Conservation (phyloP, 768 basidiomycete species). For the Mycena chlorophos region DNA sequence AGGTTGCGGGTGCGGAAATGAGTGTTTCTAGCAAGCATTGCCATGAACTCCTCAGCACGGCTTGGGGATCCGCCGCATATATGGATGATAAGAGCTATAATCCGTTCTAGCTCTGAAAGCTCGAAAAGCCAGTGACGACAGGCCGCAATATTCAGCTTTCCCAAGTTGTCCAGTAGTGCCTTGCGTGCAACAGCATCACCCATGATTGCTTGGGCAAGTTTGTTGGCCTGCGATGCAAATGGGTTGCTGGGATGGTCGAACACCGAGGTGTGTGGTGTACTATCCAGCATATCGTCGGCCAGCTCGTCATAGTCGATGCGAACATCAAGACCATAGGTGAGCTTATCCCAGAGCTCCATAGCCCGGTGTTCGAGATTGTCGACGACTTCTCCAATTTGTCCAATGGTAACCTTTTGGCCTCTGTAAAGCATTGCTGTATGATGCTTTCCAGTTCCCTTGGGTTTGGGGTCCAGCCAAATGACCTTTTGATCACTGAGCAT, state of each 20-base stretch:
- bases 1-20: slow-evolving; percentile 15
- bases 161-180: neutral
- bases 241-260: slow-evolving; percentile 12
- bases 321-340: too few species aligned
- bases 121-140: slow-evolving; percentile 15
- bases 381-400: too few species aligned
- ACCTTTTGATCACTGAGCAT: too few species aligned
- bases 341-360: too few species aligned
- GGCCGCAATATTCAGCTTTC: neutral
- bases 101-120: neutral
- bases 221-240: neutral
- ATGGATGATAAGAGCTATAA: slow-evolving; percentile 21
- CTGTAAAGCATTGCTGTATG: too few species aligned
- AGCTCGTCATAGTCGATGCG: too few species aligned
- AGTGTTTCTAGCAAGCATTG: slow-evolving; percentile 29
- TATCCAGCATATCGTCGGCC: too few species aligned
- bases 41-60: slow-evolving; percentile 9
- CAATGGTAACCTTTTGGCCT: too few species aligned
- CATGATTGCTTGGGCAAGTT: neutral
- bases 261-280: too few species aligned
- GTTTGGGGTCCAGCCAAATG: too few species aligned
- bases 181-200: slow-evolving; percentile 5
- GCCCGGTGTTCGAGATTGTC: too few species aligned
- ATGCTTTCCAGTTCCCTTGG: too few species aligned
- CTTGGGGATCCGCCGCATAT: slow-evolving; percentile 20